phyloP scores from a whole-genome alignment of 2,329 filamentous ascomycete genomes.

The Colletotrichum tamarilloi region DNA sequence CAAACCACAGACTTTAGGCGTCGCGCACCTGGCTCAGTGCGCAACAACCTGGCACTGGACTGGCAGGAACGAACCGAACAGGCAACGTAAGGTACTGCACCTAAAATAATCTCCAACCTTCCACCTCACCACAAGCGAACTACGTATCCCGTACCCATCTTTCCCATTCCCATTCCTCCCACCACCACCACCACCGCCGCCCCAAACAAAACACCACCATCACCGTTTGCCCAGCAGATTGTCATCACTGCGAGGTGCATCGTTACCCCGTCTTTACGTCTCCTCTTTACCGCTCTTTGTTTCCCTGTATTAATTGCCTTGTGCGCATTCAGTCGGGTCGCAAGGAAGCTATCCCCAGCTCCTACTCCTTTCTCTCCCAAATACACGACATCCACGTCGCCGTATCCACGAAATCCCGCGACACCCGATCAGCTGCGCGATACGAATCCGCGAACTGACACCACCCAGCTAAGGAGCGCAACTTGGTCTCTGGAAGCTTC shows the following conservation, averaged over 20 bases:
- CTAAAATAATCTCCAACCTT: conserved; percentile 23
- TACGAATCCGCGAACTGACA: conserved; percentile 12
- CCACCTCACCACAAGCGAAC: conserved; percentile 25
- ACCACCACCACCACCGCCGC: conserved; percentile 17
- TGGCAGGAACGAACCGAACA: neutral
- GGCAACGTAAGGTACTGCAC: conserved; percentile 1
- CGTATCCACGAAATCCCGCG: conserved; percentile 28
- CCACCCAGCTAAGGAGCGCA: conserved; percentile 17
- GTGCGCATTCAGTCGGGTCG: conserved; percentile 33
- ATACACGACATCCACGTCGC: conserved; percentile 27
- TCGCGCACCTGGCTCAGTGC: neutral
- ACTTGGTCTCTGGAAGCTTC: conserved; percentile 25
- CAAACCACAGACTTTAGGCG: conserved; percentile 11
- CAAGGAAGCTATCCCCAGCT: conserved; percentile 36
- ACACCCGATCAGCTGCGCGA: conserved; percentile 18
- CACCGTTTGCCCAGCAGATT: conserved; percentile 38
- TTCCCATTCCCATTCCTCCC: conserved; percentile 34
- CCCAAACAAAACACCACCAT: conserved; percentile 33
- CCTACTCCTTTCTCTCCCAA: conserved; percentile 28
- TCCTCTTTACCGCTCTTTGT: conserved; percentile 30
- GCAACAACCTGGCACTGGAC: neutral
- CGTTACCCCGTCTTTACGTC: conserved; percentile 14
- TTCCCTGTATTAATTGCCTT: conserved; percentile 38
- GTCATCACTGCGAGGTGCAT: conserved; percentile 38
- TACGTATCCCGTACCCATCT: conserved; percentile 37